Percentiles rank a stretch among this genome's conserved stretches.
Conservation (phyloP, 257 asterid species). For the Gentiana dahurica region DNA sequence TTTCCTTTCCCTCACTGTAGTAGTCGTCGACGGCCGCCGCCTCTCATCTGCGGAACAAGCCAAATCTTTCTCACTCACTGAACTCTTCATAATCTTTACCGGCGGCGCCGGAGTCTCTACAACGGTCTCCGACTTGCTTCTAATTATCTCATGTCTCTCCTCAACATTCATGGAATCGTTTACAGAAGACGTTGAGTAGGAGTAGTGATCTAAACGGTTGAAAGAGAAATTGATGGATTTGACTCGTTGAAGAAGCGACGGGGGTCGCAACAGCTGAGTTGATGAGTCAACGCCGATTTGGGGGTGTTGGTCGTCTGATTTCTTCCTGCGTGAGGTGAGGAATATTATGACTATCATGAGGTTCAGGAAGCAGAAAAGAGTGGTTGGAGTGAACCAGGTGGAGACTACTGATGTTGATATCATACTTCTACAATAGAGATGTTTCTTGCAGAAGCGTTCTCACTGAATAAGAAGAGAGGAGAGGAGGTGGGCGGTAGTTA, state of each 20-base stretch:
- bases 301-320: neutral
- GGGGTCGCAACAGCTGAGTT: slow-evolving; percentile 28
- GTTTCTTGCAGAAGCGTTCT: too few relatives aligned
- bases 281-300: slow-evolving; percentile 6
- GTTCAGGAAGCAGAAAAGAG: slow-evolving; percentile 67
- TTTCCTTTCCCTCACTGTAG: slow-evolving; percentile 32
- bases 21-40: slow-evolving; percentile 44
- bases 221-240: slow-evolving; percentile 44
- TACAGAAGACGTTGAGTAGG: slow-evolving; percentile 9
- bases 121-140: slow-evolving; percentile 39
- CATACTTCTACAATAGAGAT: too few relatives aligned
- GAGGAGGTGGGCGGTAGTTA: too few relatives aligned
- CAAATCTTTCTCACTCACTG: slow-evolving; percentile 38
- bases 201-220: neutral
- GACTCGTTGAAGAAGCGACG: slow-evolving; percentile 62
- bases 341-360: slow-evolving; percentile 69
- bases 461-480: too few relatives aligned
- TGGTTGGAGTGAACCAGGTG: slow-evolving; percentile 86
- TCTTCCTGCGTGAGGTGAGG: slow-evolving; percentile 27
- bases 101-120: slow-evolving; percentile 25
- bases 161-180: neutral
- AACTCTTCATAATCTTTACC: slow-evolving; percentile 41
- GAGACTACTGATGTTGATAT: too few relatives aligned
- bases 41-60: slow-evolving; percentile 20
- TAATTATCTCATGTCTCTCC: slow-evolving; percentile 7